phyloP scores from a whole-genome alignment of 2,329 filamentous ascomycete genomes.

The Drechmeria coniospora region DNA sequence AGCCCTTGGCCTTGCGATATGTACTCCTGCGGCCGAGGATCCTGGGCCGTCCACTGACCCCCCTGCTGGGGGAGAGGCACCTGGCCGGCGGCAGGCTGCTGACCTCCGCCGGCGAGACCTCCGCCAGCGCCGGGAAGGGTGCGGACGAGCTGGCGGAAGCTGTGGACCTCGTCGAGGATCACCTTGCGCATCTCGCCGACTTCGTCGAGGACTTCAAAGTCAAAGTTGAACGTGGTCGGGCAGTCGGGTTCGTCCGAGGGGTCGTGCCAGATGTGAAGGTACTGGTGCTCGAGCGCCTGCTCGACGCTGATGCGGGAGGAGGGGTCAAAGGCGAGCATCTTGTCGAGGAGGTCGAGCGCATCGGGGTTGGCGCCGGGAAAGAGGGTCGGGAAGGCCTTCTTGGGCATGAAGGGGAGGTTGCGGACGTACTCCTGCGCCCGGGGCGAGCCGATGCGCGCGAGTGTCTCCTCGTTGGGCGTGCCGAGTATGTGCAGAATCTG shows the following conservation, averaged over 20 bases:
- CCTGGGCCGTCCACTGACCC: conserved; percentile 41
- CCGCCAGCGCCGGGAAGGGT: conserved; percentile 27
- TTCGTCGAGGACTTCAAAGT: conserved; percentile 94
- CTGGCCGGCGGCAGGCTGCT: conserved; percentile 22
- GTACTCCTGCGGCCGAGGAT: conserved; percentile 46
- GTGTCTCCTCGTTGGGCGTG: conserved; percentile 88
- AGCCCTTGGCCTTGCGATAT: conserved; percentile 30
- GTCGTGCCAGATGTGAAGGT: conserved; percentile 97
- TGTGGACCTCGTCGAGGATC: conserved; percentile 87
- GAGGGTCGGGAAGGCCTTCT: conserved; percentile 73
- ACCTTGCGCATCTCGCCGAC: conserved; percentile 90
- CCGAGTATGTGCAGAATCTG: conserved; percentile 97
- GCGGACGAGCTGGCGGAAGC: conserved; percentile 56
- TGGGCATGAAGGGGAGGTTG: conserved; percentile 88
- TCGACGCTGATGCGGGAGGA: conserved; percentile 88
- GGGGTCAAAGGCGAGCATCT: conserved; percentile 95
- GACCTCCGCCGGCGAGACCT: conserved; percentile 17
- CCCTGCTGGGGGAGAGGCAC: conserved; percentile 37
- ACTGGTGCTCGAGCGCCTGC: conserved; percentile 87
- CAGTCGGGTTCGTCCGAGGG: conserved; percentile 89
- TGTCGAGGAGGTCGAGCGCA: conserved; percentile 85
- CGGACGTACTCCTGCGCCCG: conserved; percentile 96
- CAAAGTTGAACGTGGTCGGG: conserved; percentile 91
- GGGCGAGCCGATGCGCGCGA: conserved; percentile 84
- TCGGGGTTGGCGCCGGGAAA: conserved; percentile 95